Conservation (phyloP, 2,329 filamentous ascomycete genomes). For the Orbilia oligospora region DNA sequence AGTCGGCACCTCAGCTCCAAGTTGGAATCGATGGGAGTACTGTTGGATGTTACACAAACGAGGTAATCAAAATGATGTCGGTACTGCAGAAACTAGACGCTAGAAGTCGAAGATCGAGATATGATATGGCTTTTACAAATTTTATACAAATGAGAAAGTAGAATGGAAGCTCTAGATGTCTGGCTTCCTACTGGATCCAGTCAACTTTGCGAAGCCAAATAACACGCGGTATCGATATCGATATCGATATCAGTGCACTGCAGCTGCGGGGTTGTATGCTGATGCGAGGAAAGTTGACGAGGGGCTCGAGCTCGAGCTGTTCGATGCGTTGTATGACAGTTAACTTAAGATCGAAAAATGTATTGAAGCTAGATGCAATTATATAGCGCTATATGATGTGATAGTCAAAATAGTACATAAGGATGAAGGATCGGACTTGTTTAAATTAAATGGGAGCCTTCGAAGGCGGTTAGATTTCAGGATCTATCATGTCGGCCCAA, state of each 20-base stretch:
- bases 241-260: background rate
- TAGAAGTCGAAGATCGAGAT: no score
- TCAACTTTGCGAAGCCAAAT: background rate
- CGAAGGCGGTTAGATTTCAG: constrained; percentile 6
- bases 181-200: background rate
- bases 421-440: no score
- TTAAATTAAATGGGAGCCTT: background rate
- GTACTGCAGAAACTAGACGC: no score
- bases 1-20: background rate
- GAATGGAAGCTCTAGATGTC: no score
- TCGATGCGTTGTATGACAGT: constrained; percentile 7
- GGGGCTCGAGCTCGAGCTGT: background rate
- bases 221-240: constrained; percentile 5
- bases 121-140: no score
- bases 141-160: no score
- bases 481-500: background rate
- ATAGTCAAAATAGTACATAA: no score
- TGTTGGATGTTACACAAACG: background rate
- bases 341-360: background rate
- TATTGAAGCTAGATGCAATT: background rate
- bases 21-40: background rate
- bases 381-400: background rate
- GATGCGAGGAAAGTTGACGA: background rate
- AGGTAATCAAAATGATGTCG: no score
- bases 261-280: constrained; percentile 18